Evolutionary conservation across 2,329 filamentous ascomycete species (phyloP), one percentile per base, ranked within the genome.

Genomic region (Ceratocystis papillata): DNA sequence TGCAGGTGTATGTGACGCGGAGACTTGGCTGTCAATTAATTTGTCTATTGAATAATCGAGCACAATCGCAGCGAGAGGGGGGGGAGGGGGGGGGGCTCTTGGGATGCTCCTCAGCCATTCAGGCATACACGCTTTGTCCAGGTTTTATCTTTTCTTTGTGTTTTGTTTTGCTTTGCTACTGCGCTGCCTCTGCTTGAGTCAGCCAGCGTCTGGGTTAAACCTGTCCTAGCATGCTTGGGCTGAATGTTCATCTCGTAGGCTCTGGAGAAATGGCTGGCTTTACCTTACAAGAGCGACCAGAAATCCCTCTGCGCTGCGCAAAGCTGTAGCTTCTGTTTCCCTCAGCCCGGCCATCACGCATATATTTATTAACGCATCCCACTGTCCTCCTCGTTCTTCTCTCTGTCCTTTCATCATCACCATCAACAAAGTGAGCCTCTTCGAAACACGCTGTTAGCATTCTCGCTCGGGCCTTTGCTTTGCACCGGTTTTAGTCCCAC

Each of bases 101-200:
- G 37, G 37, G 37, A 41, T 41, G 37, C 10, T 37, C 33, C 10
- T 4, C 37, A 41, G 37, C 37, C 37, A 41, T 41, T 41, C 37
- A 41, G 37, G 37, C 37, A 41, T 2, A 10, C 37, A 41, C 10
- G 10, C 37, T 41, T 41, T 41, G 37, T 41, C 37, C 37, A 67
- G 69, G 67, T 67, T 67, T 68, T 69, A 59, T 68, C 15, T 61
- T 57, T 12, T 46, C 44, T 65, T 63, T 62, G 41, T 64, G 10
- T 59, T 66, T 37, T 63, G 37, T 53, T 30, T 63, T 41, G 28
- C 22, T 25, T n/a, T 48, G 37, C 55, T 60, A 44, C 65, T 22
- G 5, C 28, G 59, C 33, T 46, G 37, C 37, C 37, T 41, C 37
- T 48, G 17, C 15, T 63, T 46, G 30, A 62, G 53, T 22, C 60